Evolutionary conservation across 2,329 filamentous ascomycete species (phyloP).

Genomic region (Aspergillus amoenus): DNA sequence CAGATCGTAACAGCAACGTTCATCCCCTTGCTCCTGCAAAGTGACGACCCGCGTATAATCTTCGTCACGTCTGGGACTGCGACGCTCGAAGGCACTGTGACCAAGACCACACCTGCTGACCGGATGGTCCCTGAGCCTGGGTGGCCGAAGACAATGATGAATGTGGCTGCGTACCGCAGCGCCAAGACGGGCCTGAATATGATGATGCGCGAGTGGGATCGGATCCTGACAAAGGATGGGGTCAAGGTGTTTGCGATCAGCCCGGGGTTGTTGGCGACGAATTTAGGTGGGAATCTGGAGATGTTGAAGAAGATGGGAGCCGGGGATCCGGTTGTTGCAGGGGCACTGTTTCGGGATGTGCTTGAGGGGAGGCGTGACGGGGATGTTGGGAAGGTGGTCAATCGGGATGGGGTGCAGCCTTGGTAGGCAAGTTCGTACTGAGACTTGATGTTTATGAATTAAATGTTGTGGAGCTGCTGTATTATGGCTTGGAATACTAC

Average conservation of each 20-base stretch:
- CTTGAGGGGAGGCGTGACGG: conserved; percentile 44
- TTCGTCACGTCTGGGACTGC: conserved; percentile 51
- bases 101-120: conserved; percentile 3
- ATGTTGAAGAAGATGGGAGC: conserved; percentile 19
- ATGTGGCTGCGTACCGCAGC: conserved; percentile 38
- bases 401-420: conserved; percentile 17
- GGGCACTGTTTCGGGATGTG: conserved; percentile 40
- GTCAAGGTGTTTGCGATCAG: conserved; percentile 52
- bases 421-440: conserved; percentile 7
- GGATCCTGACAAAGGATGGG: conserved; percentile 48
- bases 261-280: conserved; percentile 52
- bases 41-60: conserved; percentile 43
- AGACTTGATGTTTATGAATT: neutral
- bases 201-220: conserved; percentile 49
- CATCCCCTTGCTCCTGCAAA: conserved; percentile 51
- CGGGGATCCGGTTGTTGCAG: conserved; percentile 40
- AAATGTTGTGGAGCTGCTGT: no score
- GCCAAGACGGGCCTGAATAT: conserved; percentile 51
- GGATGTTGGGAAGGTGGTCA: conserved; percentile 42
- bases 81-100: conserved; percentile 28
- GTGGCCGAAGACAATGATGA: conserved; percentile 41
- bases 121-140: conserved; percentile 26
- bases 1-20: conserved; percentile 50
- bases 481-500: no score
- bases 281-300: conserved; percentile 39